A percentile compares a stretch with the other conserved stretches of the same genome.
phyloP scores from a whole-genome alignment of 768 basidiomycete genomes.

The Pisolithus sp. region DNA sequence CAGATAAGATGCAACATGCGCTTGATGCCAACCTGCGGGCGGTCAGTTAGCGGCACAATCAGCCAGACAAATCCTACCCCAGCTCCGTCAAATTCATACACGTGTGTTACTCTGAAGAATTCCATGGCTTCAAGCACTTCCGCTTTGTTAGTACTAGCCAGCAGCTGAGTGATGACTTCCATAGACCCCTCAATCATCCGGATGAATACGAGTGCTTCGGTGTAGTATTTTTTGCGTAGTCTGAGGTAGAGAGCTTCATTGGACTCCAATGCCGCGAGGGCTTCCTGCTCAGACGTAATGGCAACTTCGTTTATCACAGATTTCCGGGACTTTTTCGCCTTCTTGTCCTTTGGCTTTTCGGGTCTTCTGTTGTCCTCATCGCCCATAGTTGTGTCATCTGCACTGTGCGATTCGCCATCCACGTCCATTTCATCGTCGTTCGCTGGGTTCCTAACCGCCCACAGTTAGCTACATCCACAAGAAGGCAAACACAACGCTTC shows the following conservation, averaged over 20 bases:
- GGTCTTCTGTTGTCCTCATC: slow-evolving; percentile 31
- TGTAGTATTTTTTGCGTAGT: slow-evolving; percentile 79
- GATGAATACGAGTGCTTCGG: slow-evolving; percentile 83
- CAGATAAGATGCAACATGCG: slow-evolving; percentile 97
- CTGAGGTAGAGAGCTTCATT: slow-evolving; percentile 60
- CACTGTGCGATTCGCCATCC: slow-evolving; percentile 36
- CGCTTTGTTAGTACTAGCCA: slow-evolving; percentile 81
- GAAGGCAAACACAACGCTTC: not conserved
- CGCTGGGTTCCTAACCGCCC: slow-evolving; percentile 17
- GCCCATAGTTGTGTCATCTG: slow-evolving; percentile 31
- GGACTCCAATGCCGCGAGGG: slow-evolving; percentile 60
- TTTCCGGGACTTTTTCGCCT: slow-evolving; percentile 52
- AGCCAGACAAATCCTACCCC: slow-evolving; percentile 40
- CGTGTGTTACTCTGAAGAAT: slow-evolving; percentile 78
- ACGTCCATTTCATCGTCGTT: slow-evolving; percentile 53
- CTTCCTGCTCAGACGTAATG: slow-evolving; percentile 64
- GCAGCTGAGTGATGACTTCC: slow-evolving; percentile 64
- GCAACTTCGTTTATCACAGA: slow-evolving; percentile 68
- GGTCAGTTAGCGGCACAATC: slow-evolving; percentile 1
- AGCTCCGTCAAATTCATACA: slow-evolving; percentile 75
- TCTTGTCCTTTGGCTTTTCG: slow-evolving; percentile 38
- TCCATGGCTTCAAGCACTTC: slow-evolving; percentile 84
- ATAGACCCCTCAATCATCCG: slow-evolving; percentile 59
- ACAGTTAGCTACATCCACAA: slow-evolving; percentile 6
- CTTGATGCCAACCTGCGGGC: slow-evolving; percentile 71